phyloP scores from a whole-genome alignment of 202 grass and related monocot species.

The Schoenoplectus triqueter region DNA sequence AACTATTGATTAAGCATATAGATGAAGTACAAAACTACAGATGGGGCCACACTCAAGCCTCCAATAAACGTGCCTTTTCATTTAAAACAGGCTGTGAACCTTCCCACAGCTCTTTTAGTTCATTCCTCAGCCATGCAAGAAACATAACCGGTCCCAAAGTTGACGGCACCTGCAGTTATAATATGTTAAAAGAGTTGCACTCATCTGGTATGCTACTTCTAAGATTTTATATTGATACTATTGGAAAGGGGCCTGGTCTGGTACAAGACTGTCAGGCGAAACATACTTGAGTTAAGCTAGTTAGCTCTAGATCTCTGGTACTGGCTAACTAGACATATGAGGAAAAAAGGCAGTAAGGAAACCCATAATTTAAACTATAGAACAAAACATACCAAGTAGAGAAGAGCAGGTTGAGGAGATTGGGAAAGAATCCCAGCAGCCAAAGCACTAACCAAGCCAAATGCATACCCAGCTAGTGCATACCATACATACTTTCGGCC shows the following conservation, averaged over 20 bases:
- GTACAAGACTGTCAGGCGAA: background rate
- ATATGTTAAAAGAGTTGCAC: constrained; percentile 16
- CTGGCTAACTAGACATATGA: background rate
- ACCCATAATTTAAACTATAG: background rate
- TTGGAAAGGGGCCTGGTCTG: background rate
- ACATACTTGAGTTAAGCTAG: background rate
- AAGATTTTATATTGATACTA: background rate
- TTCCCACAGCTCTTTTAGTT: constrained; percentile 87
- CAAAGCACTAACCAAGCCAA: constrained; percentile 79
- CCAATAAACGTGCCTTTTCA: constrained; percentile 81
- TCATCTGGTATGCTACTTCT: background rate
- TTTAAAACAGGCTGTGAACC: constrained; percentile 56
- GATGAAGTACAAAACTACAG: constrained; percentile 29
- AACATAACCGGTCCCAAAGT: constrained; percentile 85
- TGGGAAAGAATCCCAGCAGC: constrained; percentile 89
- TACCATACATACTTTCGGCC: constrained; percentile 77
- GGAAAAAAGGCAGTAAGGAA: background rate
- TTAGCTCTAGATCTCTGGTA: background rate
- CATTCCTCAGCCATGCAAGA: constrained; percentile 87
- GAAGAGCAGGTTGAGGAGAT: constrained; percentile 93
- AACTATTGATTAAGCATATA: constrained; percentile 36
- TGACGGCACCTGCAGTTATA: constrained; percentile 68
- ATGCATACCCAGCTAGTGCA: constrained; percentile 79
- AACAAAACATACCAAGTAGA: constrained; percentile 77
- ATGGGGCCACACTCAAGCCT: constrained; percentile 47